These are phyloP conservation scores for Sphagnum tenellum DNA, from an alignment of 225 moss, liverwort and hornwort species.

Conservation along the genomic window DNA sequence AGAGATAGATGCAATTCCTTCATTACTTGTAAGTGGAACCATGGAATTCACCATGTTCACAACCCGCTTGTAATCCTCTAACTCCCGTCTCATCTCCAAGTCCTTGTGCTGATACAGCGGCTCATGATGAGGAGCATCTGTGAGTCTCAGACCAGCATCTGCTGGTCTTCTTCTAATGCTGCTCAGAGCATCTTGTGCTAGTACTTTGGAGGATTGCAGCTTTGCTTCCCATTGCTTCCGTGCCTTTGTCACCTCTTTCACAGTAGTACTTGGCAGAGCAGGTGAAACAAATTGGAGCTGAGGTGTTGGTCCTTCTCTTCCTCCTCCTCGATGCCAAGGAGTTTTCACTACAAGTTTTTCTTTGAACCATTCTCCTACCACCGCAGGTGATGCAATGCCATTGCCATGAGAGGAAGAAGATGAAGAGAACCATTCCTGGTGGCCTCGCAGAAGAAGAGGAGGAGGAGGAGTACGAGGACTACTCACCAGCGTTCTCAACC, in stretches of 20 bases:
- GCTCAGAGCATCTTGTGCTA: constrained; percentile 49
- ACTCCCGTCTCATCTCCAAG: constrained; percentile 19
- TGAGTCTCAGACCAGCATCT: constrained; percentile 16
- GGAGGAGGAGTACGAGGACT: too few relatives aligned
- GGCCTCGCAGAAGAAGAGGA: too few relatives aligned
- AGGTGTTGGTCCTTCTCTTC: too few relatives aligned
- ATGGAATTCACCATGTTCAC: constrained; percentile 20
- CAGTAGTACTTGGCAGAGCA: too few relatives aligned
- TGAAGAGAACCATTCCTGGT: too few relatives aligned
- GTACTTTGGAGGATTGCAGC: constrained; percentile 19
- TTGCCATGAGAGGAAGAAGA: too few relatives aligned
- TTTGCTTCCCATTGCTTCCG: constrained; percentile 18
- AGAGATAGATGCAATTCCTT: constrained; percentile 4
- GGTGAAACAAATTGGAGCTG: too few relatives aligned
- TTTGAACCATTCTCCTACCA: too few relatives aligned
- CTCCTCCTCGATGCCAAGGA: too few relatives aligned
- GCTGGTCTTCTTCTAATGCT: constrained; percentile 28
- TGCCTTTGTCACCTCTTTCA: constrained; percentile 14
- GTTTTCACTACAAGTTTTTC: too few relatives aligned
- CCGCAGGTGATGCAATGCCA: too few relatives aligned
- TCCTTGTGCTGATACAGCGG: constrained; percentile 3
- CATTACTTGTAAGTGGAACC: constrained; percentile 17
- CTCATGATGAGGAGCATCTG: constrained; percentile 16
- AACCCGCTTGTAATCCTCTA: constrained; percentile 36
- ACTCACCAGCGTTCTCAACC: too few relatives aligned